phyloP scores from a whole-genome alignment of 2,329 filamentous ascomycete species.

The Ceratocystis destructans region DNA sequence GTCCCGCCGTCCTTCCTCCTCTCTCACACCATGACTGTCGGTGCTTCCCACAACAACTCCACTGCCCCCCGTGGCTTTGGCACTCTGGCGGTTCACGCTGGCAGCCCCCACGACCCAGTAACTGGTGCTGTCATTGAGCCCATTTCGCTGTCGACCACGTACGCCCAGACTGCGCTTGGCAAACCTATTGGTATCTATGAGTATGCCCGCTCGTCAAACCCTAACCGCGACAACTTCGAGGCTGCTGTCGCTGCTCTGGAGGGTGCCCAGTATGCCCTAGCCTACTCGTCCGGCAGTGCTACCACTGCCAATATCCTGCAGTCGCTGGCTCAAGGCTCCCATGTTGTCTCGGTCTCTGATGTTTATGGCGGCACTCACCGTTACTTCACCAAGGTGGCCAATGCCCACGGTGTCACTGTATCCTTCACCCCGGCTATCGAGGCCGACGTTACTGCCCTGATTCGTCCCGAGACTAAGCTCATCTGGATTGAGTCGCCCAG shows the following conservation, averaged over 20 bases:
- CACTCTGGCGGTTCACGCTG: conserved; percentile 88
- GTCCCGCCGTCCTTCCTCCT: not conserved
- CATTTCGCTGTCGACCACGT: conserved; percentile 93
- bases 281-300: conserved; percentile 87
- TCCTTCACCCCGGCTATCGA: conserved; percentile 92
- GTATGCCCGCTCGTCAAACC: conserved; percentile 87
- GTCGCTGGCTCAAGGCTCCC: conserved; percentile 76
- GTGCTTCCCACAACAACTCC: conserved; percentile 25
- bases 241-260: conserved; percentile 80
- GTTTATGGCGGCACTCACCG: conserved; percentile 96
- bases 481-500: conserved; percentile 96
- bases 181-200: conserved; percentile 80
- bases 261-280: conserved; percentile 80
- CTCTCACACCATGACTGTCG: conserved; percentile 13
- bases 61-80: conserved; percentile 72
- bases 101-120: conserved; percentile 73
- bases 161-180: conserved; percentile 79
- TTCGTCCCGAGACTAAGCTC: conserved; percentile 77
- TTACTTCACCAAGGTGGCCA: conserved; percentile 96
- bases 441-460: conserved; percentile 69
- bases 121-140: conserved; percentile 94
- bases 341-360: conserved; percentile 92
- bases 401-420: conserved; percentile 84
- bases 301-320: conserved; percentile 89
- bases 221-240: conserved; percentile 93